Conservation (phyloP, 2,329 filamentous ascomycete genomes). For the Aspergillus sp. region DNA sequence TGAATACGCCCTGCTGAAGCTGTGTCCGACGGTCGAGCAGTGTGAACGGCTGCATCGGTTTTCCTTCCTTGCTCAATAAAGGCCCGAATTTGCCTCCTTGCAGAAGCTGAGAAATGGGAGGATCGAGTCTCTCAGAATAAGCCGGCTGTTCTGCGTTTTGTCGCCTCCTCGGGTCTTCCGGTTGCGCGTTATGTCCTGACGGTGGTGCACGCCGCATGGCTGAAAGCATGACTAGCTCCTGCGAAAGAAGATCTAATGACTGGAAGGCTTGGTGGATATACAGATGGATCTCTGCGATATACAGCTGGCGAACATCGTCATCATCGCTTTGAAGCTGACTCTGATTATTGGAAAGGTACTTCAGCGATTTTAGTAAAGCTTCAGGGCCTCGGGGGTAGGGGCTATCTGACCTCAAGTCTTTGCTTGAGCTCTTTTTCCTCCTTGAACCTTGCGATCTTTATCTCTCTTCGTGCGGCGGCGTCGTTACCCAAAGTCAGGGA, state of each 20-base stretch:
- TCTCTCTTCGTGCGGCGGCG: conserved; percentile 68
- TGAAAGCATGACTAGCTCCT: conserved; percentile 79
- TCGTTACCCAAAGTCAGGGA: conserved; percentile 65
- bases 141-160: conserved; percentile 50
- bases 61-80: conserved; percentile 73
- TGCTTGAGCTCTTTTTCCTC: conserved; percentile 82
- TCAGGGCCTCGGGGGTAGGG: conserved; percentile 6
- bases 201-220: conserved; percentile 59
- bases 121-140: conserved; percentile 74
- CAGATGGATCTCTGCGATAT: conserved; percentile 72
- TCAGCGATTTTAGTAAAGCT: conserved; percentile 30
- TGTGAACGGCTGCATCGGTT: conserved; percentile 87
- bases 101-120: conserved; percentile 53
- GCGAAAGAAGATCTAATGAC: conserved; percentile 78
- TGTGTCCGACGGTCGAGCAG: conserved; percentile 74
- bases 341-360: conserved; percentile 61
- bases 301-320: conserved; percentile 72
- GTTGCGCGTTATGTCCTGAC: conserved; percentile 29
- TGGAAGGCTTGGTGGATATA: conserved; percentile 79
- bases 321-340: conserved; percentile 71
- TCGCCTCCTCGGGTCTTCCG: conserved; percentile 42
- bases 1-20: conserved; percentile 77
- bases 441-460: conserved; percentile 81
- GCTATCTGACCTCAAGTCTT: conserved; percentile 65
- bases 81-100: conserved; percentile 58